phyloP scores from a whole-genome alignment of 805 yeast genomes.

The Metschnikowia henanensis region DNA sequence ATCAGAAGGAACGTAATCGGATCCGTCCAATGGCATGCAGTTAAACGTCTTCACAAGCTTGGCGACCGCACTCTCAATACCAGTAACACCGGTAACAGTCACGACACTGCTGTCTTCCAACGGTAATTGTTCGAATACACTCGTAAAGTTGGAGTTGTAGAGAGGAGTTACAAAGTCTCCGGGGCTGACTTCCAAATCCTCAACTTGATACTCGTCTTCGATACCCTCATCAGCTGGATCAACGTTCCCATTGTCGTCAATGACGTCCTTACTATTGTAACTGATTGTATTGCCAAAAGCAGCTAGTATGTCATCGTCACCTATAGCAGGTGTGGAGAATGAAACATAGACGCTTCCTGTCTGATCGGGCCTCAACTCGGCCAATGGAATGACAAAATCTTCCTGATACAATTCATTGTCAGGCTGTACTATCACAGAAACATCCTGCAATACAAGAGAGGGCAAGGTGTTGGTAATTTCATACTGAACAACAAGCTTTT shows the following conservation, averaged over 20 bases:
- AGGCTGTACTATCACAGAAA: conserved; percentile 66
- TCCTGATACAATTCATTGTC: conserved; percentile 59
- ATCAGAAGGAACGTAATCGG: conserved; percentile 62
- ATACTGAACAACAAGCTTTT: conserved; percentile 76
- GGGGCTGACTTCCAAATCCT: conserved; percentile 66
- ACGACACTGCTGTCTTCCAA: conserved; percentile 63
- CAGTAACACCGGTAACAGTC: conserved; percentile 50
- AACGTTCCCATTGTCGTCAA: conserved; percentile 66
- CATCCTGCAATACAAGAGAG: conserved; percentile 74
- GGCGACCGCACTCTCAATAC: conserved; percentile 44
- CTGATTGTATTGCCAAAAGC: conserved; percentile 66
- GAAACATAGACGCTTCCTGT: conserved; percentile 80
- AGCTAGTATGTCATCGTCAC: conserved; percentile 35
- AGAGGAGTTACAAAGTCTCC: conserved; percentile 85
- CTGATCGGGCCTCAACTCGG: conserved; percentile 66
- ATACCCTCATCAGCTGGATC: conserved; percentile 75
- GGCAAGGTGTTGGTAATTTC: conserved; percentile 81
- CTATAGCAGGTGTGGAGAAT: conserved; percentile 57
- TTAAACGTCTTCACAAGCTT: conserved; percentile 51
- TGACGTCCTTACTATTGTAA: conserved; percentile 77
- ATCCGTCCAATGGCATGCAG: conserved; percentile 65
- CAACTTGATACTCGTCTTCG: conserved; percentile 92
- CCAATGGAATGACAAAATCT: conserved; percentile 74
- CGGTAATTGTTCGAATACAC: conserved; percentile 70
- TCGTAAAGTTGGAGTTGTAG: conserved; percentile 73